phyloP scores from a whole-genome alignment of 2,329 filamentous ascomycete species.

The Penicillium oxalicum region DNA sequence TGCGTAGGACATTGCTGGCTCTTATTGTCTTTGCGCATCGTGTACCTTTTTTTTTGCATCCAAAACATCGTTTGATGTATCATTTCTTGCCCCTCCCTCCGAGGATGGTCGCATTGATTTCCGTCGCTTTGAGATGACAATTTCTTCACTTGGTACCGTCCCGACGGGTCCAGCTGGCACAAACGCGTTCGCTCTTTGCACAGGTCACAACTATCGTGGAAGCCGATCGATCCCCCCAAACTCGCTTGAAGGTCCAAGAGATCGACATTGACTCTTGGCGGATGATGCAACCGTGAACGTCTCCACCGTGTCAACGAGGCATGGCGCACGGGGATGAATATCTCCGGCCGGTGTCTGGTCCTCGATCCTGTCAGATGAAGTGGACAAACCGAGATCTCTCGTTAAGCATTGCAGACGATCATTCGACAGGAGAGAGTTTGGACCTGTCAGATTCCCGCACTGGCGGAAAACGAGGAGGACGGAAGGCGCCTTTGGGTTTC shows the following conservation, averaged over 20 bases:
- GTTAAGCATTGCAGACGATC: neutral
- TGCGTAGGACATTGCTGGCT: too few species aligned
- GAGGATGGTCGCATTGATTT: too few species aligned
- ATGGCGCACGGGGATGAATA: constrained; percentile 5
- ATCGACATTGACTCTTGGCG: constrained; percentile 8
- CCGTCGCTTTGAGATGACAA: neutral
- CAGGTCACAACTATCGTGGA: constrained; percentile 12
- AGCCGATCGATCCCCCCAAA: constrained; percentile 18
- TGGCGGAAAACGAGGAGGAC: constrained; percentile 1
- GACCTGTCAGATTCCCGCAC: constrained; percentile 8
- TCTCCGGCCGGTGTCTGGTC: constrained; percentile 11
- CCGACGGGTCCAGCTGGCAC: constrained; percentile 1
- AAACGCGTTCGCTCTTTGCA: constrained; percentile 2
- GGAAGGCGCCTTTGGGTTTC: neutral
- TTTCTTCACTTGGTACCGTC: constrained; percentile 1
- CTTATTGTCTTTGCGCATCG: too few species aligned
- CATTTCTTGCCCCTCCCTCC: too few species aligned
- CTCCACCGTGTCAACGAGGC: constrained; percentile 3
- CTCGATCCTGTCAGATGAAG: constrained; percentile 15
- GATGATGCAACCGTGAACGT: constrained; percentile 18
- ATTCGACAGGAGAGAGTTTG: constrained; percentile 9
- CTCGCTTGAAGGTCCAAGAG: constrained; percentile 6
- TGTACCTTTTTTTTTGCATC: too few species aligned
- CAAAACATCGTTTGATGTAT: too few species aligned
- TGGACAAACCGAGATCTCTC: constrained; percentile 6